Evolutionary conservation across 768 basidiomycete genomes (phyloP).

Genomic region (Wakefieldia striispora): DNA sequence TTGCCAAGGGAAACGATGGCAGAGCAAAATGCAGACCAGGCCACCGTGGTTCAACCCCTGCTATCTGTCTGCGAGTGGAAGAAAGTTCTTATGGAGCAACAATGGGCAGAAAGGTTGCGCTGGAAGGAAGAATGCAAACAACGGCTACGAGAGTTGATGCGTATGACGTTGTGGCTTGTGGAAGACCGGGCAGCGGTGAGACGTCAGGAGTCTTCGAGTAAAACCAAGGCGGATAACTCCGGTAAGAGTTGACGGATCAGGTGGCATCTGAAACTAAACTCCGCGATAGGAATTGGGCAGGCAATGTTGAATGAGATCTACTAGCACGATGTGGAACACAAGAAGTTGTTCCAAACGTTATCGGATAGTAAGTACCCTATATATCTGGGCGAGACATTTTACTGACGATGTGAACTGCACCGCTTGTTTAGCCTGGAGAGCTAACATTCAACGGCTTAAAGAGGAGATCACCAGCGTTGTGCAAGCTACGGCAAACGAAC

Average conservation of each 20-base stretch:
- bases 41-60: too few species aligned
- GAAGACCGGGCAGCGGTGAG: too few species aligned
- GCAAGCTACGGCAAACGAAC: conserved; percentile 66
- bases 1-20: conserved; percentile 42
- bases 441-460: conserved; percentile 57
- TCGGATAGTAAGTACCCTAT: conserved; percentile 42
- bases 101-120: too few species aligned
- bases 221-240: conserved; percentile 32
- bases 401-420: not conserved
- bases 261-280: conserved; percentile 1
- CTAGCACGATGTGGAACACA: conserved; percentile 52
- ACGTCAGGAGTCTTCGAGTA: too few species aligned
- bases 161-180: too few species aligned
- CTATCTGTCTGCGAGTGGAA: too few species aligned
- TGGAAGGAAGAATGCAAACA: too few species aligned
- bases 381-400: too few species aligned
- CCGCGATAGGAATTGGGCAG: conserved; percentile 37
- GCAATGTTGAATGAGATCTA: conserved; percentile 50
- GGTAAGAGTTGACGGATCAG: conserved; percentile 37
- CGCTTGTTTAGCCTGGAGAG: conserved; percentile 51
- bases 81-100: too few species aligned
- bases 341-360: conserved; percentile 47
- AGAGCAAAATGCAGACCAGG: conserved; percentile 51
- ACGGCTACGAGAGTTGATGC: too few species aligned
- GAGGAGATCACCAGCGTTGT: conserved; percentile 61